phyloP scores from a whole-genome alignment of 1,284 basidiomycete species.

The Cryptococcus sp. region DNA sequence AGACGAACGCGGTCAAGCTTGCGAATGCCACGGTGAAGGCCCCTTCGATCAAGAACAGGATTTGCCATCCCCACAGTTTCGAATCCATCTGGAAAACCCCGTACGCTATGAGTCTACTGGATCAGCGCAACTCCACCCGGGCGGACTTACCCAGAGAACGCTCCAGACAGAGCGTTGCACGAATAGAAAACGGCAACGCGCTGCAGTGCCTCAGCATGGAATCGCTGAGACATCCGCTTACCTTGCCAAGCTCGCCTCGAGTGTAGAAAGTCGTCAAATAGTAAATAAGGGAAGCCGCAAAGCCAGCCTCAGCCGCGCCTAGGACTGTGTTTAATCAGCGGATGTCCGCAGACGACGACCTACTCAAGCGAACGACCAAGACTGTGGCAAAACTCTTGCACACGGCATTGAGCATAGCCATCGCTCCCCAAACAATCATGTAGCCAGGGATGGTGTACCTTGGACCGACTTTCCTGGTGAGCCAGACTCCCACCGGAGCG shows the following conservation, averaged over 20 bases:
- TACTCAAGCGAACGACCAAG: constrained; percentile 25
- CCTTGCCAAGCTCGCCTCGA: constrained; percentile 23
- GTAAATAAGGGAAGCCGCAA: constrained; percentile 25
- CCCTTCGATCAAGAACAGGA: constrained; percentile 35
- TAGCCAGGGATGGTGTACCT: constrained; percentile 29
- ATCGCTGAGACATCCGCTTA: not conserved
- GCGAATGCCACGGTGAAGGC: constrained; percentile 27
- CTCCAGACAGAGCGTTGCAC: constrained; percentile 25
- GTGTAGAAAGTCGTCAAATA: constrained; percentile 29
- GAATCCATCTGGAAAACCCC: constrained; percentile 33
- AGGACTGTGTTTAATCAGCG: constrained; percentile 10
- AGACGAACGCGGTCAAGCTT: constrained; percentile 15
- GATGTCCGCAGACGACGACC: constrained; percentile 2
- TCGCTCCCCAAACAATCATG: constrained; percentile 30
- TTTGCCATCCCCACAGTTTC: constrained; percentile 31
- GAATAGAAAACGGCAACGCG: constrained; percentile 28
- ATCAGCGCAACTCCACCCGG: not conserved
- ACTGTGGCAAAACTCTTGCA: constrained; percentile 22
- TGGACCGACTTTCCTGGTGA: constrained; percentile 31
- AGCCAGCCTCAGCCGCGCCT: constrained; percentile 28
- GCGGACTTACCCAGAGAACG: constrained; percentile 24
- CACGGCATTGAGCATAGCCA: constrained; percentile 29
- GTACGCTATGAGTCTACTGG: constrained; percentile 21
- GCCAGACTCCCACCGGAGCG: constrained; percentile 26
- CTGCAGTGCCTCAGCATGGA: not conserved